Conservation (phyloP, 495 filamentous ascomycete species). For the Hypoxylon intermedium region DNA sequence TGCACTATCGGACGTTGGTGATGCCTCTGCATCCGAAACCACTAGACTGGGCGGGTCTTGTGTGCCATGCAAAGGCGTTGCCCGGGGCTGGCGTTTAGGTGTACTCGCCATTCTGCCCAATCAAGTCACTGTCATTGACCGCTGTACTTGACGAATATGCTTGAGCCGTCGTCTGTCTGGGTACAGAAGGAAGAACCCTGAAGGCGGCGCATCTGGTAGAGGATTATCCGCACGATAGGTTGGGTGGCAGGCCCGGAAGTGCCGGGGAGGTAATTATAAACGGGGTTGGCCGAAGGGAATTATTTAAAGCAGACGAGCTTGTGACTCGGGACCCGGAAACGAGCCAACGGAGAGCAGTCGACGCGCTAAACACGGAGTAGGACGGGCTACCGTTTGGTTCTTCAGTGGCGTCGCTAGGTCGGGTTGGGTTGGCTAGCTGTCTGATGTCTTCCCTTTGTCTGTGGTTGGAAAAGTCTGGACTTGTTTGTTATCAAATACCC, state of each 20-base stretch:
- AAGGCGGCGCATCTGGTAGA: conserved; percentile 17
- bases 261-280: conserved; percentile 18
- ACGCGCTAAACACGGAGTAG: conserved; percentile 10
- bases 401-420: conserved; percentile 5
- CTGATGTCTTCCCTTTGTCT: conserved; percentile 4
- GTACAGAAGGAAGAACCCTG: not conserved
- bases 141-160: conserved; percentile 8
- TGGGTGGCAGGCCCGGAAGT: conserved; percentile 23
- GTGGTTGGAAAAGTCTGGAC: not conserved
- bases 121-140: conserved; percentile 26
- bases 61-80: conserved; percentile 5
- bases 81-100: conserved; percentile 8
- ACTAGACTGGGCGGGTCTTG: conserved; percentile 22
- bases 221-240: conserved; percentile 7
- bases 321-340: conserved; percentile 20
- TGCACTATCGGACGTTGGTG: conserved; percentile 40
- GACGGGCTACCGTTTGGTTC: conserved; percentile 15
- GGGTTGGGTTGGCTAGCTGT: conserved; percentile 1
- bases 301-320: conserved; percentile 24
- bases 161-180: conserved; percentile 6
- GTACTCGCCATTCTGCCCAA: conserved; percentile 26
- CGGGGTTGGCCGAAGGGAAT: conserved; percentile 8
- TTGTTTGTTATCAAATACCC: conserved; percentile 12
- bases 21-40: conserved; percentile 31
- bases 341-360: conserved; percentile 8